A percentile compares a stretch with the other conserved stretches of the same genome.
Conservation (phyloP, 495 filamentous ascomycete genomes). For the Thermochaetoides thermophila region DNA sequence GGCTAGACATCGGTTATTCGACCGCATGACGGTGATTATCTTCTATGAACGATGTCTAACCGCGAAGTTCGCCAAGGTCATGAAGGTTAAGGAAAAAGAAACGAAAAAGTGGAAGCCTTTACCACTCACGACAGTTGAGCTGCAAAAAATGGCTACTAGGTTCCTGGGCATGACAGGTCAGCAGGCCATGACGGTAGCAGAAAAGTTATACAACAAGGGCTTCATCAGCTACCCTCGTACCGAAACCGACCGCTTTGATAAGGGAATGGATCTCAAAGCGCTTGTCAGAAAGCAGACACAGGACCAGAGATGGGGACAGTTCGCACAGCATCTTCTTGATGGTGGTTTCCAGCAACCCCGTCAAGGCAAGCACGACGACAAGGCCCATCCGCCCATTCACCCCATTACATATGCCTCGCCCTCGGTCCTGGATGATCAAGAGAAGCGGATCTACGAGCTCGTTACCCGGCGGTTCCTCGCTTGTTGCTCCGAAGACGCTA, state of each 20-base stretch:
- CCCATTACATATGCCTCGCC: slow-evolving; percentile 67
- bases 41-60: slow-evolving; percentile 72
- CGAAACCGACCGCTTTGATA: slow-evolving; percentile 92
- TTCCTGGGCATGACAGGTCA: slow-evolving; percentile 78
- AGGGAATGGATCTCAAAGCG: slow-evolving; percentile 68
- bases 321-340: slow-evolving; percentile 63
- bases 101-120: slow-evolving; percentile 90
- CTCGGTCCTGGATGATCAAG: slow-evolving; percentile 44
- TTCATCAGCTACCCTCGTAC: slow-evolving; percentile 96
- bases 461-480: slow-evolving; percentile 88
- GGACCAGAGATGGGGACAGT: slow-evolving; percentile 62
- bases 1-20: slow-evolving; percentile 72
- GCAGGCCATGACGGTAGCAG: slow-evolving; percentile 76
- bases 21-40: slow-evolving; percentile 64
- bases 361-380: slow-evolving; percentile 76
- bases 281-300: slow-evolving; percentile 74
- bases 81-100: slow-evolving; percentile 72
- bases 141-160: slow-evolving; percentile 89
- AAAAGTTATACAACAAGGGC: slow-evolving; percentile 81
- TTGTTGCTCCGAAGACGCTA: slow-evolving; percentile 89
- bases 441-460: slow-evolving; percentile 80
- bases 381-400: slow-evolving; percentile 94
- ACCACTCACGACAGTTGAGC: slow-evolving; percentile 89
- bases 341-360: slow-evolving; percentile 72
- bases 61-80: slow-evolving; percentile 66